Base-by-base conservation (phyloP, 306 rosid genomes). In the Glycine soja region DNA sequence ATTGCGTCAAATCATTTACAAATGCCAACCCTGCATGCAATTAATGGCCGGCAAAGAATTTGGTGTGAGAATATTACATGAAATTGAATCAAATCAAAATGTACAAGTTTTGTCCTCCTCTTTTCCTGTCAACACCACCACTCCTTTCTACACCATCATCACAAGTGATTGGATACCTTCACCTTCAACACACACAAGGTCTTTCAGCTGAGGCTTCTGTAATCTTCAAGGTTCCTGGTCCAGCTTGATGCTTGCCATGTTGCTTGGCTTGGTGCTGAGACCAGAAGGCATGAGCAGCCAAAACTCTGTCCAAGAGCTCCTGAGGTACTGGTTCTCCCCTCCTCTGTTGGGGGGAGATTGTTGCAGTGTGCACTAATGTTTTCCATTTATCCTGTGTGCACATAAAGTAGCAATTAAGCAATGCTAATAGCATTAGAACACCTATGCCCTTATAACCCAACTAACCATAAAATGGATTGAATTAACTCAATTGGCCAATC, bases 281-380 rank as follows among this genome's bases (percentile, higher is more conserved):
- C 98, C 98, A 95, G 80, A 88, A 88, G 15, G 93, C 87, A 83
- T 95, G 98, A 3, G 97, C 94, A 30, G 91, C 97, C 90, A 95
- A 79, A 42, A 92, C 97, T 72, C 98, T 82, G 88, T 95, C 92
- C 86, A 95, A 84, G 11, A 95, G 90, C 75, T 89, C 95, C 83
- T 95, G 98, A 1, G 98, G 98, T 1, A 95, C 98, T 10, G 97
- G 97, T 82, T 95, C 97, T 6, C 98, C 98, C 85, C 98, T 91
- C 85, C 98, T 89, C 70, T 95, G 98, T 75, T 92, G 98, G 8
- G 98, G 98, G 18, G 95, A 85, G 50, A 95, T 95, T 80, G 71
- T 88, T 6, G 98, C 97, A 2, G 98, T 95, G 86, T 95, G 98
- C 83, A 95, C 98, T 79, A 95, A 78, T 68, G 98, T 95, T 81